These are phyloP conservation scores for Pseudogymnoascus sp. DNA, from an alignment of 2,329 filamentous ascomycete genomes.

Conservation along the genomic window DNA sequence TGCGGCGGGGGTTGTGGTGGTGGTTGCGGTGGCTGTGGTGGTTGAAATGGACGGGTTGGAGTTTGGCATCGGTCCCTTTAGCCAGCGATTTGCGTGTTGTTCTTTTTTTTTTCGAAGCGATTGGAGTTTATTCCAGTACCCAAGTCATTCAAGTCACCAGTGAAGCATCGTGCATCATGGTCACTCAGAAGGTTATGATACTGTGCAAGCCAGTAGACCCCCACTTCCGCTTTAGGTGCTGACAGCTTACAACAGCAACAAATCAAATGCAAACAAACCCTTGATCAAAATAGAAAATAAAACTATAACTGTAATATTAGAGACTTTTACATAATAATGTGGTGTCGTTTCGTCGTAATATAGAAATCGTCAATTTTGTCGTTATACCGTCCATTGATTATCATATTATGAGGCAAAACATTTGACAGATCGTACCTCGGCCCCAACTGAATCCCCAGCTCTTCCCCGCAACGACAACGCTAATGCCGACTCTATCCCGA, in stretches of 20 bases:
- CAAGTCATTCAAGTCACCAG: no score
- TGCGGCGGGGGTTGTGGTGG: constrained; percentile 16
- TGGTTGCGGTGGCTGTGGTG: constrained; percentile 15
- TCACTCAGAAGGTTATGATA: background rate
- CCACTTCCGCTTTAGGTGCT: background rate
- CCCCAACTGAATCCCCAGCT: background rate
- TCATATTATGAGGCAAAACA: background rate
- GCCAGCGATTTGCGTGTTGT: background rate
- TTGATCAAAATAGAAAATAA: background rate
- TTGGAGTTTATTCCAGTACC: background rate
- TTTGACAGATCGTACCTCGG: background rate
- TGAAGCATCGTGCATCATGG: no score
- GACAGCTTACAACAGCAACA: background rate
- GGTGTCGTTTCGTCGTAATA: background rate
- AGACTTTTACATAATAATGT: background rate
- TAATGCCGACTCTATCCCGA: background rate
- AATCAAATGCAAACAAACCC: background rate
- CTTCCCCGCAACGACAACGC: background rate
- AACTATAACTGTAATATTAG: background rate
- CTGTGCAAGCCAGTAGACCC: background rate
- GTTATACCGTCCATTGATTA: background rate
- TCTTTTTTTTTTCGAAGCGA: background rate
- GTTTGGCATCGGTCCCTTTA: background rate
- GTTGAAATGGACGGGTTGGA: background rate
- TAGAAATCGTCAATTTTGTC: background rate